Conservation (phyloP, 225 moss, liverwort and hornwort genomes). For the Physcomitrellopsis africana region DNA sequence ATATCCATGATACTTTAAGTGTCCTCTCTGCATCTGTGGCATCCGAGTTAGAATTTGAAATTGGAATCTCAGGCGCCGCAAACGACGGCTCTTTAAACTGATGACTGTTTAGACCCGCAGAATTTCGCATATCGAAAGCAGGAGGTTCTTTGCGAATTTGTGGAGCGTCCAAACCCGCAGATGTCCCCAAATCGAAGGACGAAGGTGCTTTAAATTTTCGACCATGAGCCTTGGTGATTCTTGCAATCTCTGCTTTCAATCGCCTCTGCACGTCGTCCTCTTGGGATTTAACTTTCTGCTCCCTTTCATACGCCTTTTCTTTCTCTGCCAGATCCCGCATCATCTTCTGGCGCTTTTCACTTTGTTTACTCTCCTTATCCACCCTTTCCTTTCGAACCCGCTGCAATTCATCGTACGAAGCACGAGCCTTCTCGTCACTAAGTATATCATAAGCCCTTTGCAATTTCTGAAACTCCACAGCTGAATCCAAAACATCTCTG, state of each 20-base stretch:
- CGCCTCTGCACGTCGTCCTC: slow-evolving; percentile 69
- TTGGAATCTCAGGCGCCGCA: slow-evolving; percentile 27
- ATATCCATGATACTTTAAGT: slow-evolving; percentile 76
- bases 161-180: slow-evolving; percentile 1
- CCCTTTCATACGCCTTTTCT: slow-evolving; percentile 64
- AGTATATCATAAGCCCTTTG: slow-evolving; percentile 83
- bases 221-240: slow-evolving; percentile 56
- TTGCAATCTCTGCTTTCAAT: slow-evolving; percentile 75
- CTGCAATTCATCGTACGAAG: slow-evolving; percentile 80
- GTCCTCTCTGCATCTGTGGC: slow-evolving; percentile 57
- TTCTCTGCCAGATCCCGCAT: slow-evolving; percentile 75
- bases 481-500: slow-evolving; percentile 42
- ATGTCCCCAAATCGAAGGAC: slow-evolving; percentile 15
- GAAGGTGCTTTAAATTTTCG: slow-evolving; percentile 36
- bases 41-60: slow-evolving; percentile 27
- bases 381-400: slow-evolving; percentile 63
- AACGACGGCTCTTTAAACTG: slow-evolving; percentile 6
- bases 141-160: slow-evolving; percentile 1
- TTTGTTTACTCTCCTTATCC: slow-evolving; percentile 61
- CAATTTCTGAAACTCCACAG: slow-evolving; percentile 81
- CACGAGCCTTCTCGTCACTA: slow-evolving; percentile 76
- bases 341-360: slow-evolving; percentile 89
- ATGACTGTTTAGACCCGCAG: slow-evolving; percentile 8
- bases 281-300: slow-evolving; percentile 54
- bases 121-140: slow-evolving; percentile 7